Conservation (phyloP, 306 rosid species). For the Crataegus laevigata region DNA sequence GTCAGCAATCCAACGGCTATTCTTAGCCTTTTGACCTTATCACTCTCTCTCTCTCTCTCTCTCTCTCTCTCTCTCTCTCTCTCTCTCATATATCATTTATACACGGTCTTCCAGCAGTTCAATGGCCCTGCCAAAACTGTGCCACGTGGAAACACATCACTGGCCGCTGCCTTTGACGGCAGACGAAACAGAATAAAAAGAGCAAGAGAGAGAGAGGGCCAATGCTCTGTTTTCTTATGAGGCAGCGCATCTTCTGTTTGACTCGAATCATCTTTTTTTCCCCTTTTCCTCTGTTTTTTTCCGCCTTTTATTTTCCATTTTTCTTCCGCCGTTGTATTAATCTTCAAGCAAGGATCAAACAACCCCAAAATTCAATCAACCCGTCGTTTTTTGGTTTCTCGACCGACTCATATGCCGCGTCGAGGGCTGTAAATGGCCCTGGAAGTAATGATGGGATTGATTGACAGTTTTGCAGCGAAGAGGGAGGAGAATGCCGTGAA, state of each 20-base stretch:
- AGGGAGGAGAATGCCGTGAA: slow-evolving; percentile 33
- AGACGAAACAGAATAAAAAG: slow-evolving; percentile 4
- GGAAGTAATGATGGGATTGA: slow-evolving; percentile 22
- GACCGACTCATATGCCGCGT: not conserved
- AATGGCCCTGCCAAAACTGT: not conserved
- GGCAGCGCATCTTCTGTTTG: slow-evolving; percentile 18
- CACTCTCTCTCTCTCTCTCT: not conserved
- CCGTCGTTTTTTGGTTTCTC: not conserved
- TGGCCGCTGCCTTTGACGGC: slow-evolving; percentile 36
- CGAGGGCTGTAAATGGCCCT: slow-evolving; percentile 13
- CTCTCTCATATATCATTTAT: slow-evolving; percentile 12
- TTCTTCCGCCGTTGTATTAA: not conserved
- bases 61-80: not conserved
- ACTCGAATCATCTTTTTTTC: not conserved
- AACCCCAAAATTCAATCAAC: not conserved
- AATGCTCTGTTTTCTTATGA: not conserved
- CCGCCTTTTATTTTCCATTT: not conserved
- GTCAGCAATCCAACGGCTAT: slow-evolving; percentile 66
- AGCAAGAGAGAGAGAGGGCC: not conserved
- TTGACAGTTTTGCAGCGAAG: slow-evolving; percentile 13
- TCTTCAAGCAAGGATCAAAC: not conserved
- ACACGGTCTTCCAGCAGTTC: slow-evolving; percentile 27
- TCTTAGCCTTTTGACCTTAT: slow-evolving; percentile 54
- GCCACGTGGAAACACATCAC: slow-evolving; percentile 24
- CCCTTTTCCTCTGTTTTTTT: not conserved